Percentiles rank a stretch among this genome's conserved stretches.
phyloP scores from a whole-genome alignment of 257 asterid species.

The Nicotiana sylvestris region DNA sequence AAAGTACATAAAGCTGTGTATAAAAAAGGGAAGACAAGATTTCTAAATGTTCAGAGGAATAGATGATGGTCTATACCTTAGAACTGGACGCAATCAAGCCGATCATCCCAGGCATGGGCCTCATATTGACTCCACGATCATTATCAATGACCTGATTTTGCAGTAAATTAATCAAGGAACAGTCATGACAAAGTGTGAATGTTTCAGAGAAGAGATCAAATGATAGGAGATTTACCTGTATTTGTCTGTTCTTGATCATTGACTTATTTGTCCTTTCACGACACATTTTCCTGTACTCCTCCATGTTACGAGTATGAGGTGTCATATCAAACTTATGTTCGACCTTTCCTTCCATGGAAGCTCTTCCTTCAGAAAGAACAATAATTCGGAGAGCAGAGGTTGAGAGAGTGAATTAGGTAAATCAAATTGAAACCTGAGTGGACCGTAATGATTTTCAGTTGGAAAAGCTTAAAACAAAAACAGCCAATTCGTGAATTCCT shows the following conservation, averaged over 20 bases:
- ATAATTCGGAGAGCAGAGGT: neutral
- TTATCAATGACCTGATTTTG: constrained; percentile 70
- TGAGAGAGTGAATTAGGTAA: neutral
- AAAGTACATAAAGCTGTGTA: neutral
- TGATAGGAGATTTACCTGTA: constrained; percentile 44
- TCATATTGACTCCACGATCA: constrained; percentile 89
- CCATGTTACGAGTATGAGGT: constrained; percentile 50
- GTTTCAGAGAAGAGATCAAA: neutral
- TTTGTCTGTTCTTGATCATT: constrained; percentile 82
- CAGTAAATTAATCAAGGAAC: neutral
- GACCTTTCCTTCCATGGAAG: constrained; percentile 73
- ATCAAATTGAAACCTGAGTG: neutral
- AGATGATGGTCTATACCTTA: constrained; percentile 38
- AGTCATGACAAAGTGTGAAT: neutral
- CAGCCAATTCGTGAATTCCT: neutral
- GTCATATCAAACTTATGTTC: constrained; percentile 94
- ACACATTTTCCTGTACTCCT: constrained; percentile 73
- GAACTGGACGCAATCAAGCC: constrained; percentile 65
- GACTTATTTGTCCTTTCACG: constrained; percentile 94
- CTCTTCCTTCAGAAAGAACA: constrained; percentile 24
- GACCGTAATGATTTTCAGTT: neutral
- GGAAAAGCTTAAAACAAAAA: neutral
- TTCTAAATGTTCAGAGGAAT: neutral
- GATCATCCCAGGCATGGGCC: constrained; percentile 91
- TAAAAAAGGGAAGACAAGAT: constrained; percentile 2